A percentile compares a stretch with the other conserved stretches of the same genome.
phyloP scores from a whole-genome alignment of 129 eudicot species.

The Flaveria linearis region DNA sequence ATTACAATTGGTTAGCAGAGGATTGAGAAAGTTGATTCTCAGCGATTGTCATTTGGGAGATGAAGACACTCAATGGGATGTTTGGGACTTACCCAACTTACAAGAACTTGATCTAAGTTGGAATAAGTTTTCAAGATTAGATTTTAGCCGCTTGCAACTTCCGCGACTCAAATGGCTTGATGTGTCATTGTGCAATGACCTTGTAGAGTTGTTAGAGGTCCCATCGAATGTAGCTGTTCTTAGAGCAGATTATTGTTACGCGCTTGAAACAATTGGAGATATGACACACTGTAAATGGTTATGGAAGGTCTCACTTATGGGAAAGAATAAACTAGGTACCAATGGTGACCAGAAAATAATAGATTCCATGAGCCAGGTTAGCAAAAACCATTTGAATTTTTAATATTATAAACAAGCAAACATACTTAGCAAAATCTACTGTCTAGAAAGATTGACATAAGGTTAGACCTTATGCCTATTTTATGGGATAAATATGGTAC shows the following conservation, averaged over 20 bases:
- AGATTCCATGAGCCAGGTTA: conserved; percentile 20
- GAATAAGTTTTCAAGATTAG: conserved; percentile 8
- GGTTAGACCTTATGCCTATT: no score
- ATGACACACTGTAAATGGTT: conserved; percentile 27
- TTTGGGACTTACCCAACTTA: conserved; percentile 6
- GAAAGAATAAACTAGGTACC: not conserved
- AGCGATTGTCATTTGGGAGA: not conserved
- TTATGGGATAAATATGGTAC: no score
- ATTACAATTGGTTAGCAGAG: not conserved
- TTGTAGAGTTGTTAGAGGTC: conserved; percentile 9
- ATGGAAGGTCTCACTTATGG: conserved; percentile 11
- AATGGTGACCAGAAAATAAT: not conserved
- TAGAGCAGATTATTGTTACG: not conserved
- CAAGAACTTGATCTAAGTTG: not conserved
- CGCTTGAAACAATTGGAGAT: conserved; percentile 19
- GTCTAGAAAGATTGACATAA: no score
- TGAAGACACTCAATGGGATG: not conserved
- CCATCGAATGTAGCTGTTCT: conserved; percentile 9
- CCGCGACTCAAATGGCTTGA: conserved; percentile 8
- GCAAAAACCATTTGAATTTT: not conserved
- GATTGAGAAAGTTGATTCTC: not conserved
- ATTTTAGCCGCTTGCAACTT: not conserved
- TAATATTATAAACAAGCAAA: not conserved
- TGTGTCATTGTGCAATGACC: not conserved
- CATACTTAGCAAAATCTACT: no score